phyloP scores from a whole-genome alignment of 1,139 yeast species.

The Barnettozyma hawaiiensis region DNA sequence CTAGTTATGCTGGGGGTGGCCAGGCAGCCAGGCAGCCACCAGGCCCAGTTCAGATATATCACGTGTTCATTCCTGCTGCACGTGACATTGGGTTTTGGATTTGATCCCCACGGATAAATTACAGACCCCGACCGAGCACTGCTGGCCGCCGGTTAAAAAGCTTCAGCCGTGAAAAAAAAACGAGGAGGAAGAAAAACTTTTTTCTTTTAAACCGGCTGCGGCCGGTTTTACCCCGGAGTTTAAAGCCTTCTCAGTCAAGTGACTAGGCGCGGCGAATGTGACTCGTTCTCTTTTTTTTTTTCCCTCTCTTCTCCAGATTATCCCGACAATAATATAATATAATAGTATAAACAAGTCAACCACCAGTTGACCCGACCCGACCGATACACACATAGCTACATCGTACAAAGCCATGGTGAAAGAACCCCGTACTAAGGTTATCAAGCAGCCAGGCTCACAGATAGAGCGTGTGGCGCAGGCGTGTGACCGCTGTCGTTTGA shows the following conservation, averaged over 20 bases:
- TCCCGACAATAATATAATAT: background rate
- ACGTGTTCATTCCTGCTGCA: no score
- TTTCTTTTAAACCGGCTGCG: no score
- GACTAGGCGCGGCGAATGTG: constrained; percentile 1
- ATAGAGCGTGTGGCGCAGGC: constrained; percentile 59
- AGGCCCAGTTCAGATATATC: no score
- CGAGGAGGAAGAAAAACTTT: no score
- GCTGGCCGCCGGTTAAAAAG: no score
- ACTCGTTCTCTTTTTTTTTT: no score
- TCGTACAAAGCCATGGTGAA: constrained; percentile 3
- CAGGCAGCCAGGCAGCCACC: no score
- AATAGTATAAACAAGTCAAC: no score
- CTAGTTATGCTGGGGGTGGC: no score
- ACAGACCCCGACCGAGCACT: no score
- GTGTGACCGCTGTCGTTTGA: constrained; percentile 72
- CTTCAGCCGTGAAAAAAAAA: background rate
- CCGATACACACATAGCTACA: background rate
- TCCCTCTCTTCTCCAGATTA: constrained; percentile 5
- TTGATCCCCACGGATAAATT: no score
- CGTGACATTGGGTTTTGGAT: no score
- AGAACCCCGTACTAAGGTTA: constrained; percentile 20
- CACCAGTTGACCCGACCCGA: background rate
- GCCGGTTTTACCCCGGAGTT: constrained; percentile 4
- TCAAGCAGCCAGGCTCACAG: constrained; percentile 28
- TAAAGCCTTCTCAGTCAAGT: background rate